Base-by-base conservation (phyloP, 345 rosid species). In the Combretum micranthum region DNA sequence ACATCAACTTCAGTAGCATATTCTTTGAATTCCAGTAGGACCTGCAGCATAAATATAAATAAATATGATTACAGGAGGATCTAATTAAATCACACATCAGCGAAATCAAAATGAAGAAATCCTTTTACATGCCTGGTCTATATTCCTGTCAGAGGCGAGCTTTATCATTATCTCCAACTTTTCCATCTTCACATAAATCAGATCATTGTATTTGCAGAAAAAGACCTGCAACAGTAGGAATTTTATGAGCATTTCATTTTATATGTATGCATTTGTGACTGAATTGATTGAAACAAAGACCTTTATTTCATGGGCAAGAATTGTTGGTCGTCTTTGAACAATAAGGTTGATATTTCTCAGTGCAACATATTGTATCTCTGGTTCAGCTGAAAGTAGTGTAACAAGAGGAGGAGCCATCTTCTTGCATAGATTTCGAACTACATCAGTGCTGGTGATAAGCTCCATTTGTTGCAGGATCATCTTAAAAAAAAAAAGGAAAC, bases 331-430 rank as follows among this genome's bases (percentile, higher is more conserved):
- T 60, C 89, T 82, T 68, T 94, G 99, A 16, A 94, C 96, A 57
- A 90, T 94, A 61, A 94, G 94, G 80, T 90, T 94, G 61, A 94
- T 90, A 68, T 90, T 94, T 59, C 99, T 83, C 70, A 94, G 69
- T 47, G 97, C 96, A 75, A 94, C 97, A 81, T 94, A 94, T 59
- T 94, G 99, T 62, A 94, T 90, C 83, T 94, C 99, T 50, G 97
- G 96, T 79, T 94, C 99, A 15, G 97, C 96, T 39, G 99, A 94
- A 54, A 94, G 89, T 63, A 94, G 72, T 43, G 99, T 94, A 69
- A 94, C 97, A 72, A 94, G 96, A 77, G 97, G 99, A 55, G 99
- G 99, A 64, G 99, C 99, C 99, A 94, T 94, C 83, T 94, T 94
- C 82, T 94, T 94, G 83, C 97, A 94, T 65, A 94, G 97, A 87